Percentiles rank a stretch among this genome's conserved stretches.
Conservation (phyloP, 768 basidiomycete genomes). For the Gymnopilus dilepis region DNA sequence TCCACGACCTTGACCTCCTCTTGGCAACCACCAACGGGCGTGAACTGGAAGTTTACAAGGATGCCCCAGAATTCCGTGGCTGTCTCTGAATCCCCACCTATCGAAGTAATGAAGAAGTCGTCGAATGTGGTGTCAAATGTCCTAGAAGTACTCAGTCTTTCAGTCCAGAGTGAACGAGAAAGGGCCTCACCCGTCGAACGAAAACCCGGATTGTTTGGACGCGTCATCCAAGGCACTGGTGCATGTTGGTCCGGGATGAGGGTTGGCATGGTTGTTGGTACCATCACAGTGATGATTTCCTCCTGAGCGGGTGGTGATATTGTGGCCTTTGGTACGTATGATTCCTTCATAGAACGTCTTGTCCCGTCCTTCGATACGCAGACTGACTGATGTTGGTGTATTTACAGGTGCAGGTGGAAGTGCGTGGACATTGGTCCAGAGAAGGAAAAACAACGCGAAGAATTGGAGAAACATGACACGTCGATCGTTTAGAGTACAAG, state of each 20-base stretch:
- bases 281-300: neutral
- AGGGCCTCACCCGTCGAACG: neutral
- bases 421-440: neutral
- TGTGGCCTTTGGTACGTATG: neutral
- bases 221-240: neutral
- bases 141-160: conserved; percentile 21
- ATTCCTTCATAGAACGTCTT: neutral
- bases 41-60: conserved; percentile 39
- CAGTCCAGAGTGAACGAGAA: neutral
- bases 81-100: conserved; percentile 36
- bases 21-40: conserved; percentile 46
- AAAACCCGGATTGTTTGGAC: neutral
- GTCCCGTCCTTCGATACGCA: neutral
- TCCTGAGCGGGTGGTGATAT: neutral
- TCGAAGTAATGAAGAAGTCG: conserved; percentile 48
- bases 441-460: neutral
- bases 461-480: neutral
- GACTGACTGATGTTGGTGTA: neutral
- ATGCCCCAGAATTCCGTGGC: conserved; percentile 42
- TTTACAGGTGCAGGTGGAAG: neutral
- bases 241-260: neutral
- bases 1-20: conserved; percentile 36
- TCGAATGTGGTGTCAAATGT: conserved; percentile 42
- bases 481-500: too few relatives aligned
- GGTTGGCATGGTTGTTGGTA: neutral